Percentiles rank a stretch among this genome's conserved stretches.
Evolutionary conservation across 805 yeast species (phyloP).

Genomic region (Suhomyces faveliae): DNA sequence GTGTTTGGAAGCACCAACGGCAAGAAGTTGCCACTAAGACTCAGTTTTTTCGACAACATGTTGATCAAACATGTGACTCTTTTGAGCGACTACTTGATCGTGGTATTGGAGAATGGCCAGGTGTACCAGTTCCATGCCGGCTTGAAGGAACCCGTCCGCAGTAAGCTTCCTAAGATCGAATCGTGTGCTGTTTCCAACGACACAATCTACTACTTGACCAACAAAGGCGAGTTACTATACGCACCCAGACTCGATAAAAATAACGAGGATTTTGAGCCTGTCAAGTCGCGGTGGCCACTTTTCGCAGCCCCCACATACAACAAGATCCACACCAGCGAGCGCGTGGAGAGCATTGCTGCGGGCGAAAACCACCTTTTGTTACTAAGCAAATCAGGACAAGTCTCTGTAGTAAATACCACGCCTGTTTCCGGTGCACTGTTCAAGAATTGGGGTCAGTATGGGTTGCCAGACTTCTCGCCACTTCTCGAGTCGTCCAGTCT

Average conservation of each 20-base stretch:
- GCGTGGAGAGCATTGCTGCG: slow-evolving; percentile 46
- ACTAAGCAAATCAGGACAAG: slow-evolving; percentile 56
- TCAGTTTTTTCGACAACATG: slow-evolving; percentile 62
- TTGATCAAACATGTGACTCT: slow-evolving; percentile 56
- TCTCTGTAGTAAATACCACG: slow-evolving; percentile 58
- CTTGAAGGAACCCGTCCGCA: slow-evolving; percentile 22
- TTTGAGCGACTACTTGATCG: slow-evolving; percentile 47
- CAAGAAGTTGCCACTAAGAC: slow-evolving; percentile 54
- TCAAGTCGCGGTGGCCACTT: slow-evolving; percentile 9
- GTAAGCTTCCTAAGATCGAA: slow-evolving; percentile 29
- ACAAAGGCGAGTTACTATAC: slow-evolving; percentile 45
- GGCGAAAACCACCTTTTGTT: slow-evolving; percentile 74
- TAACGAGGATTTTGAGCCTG: slow-evolving; percentile 12
- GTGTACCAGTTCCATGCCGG: slow-evolving; percentile 70
- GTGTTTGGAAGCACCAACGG: slow-evolving; percentile 32
- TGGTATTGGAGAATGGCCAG: slow-evolving; percentile 68
- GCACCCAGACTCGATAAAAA: slow-evolving; percentile 24
- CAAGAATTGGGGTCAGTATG: slow-evolving; percentile 71
- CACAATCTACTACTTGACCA: slow-evolving; percentile 42
- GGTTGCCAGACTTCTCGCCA: slow-evolving; percentile 71
- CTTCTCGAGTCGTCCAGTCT: slow-evolving; percentile 51
- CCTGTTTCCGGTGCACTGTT: slow-evolving; percentile 17
- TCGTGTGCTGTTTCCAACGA: slow-evolving; percentile 50
- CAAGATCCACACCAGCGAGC: slow-evolving; percentile 18
- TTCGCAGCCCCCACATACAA: slow-evolving; percentile 4